These are phyloP conservation scores for Solanum medicagineum DNA, from an alignment of 257 asterid genomes.

Conservation along the genomic window DNA sequence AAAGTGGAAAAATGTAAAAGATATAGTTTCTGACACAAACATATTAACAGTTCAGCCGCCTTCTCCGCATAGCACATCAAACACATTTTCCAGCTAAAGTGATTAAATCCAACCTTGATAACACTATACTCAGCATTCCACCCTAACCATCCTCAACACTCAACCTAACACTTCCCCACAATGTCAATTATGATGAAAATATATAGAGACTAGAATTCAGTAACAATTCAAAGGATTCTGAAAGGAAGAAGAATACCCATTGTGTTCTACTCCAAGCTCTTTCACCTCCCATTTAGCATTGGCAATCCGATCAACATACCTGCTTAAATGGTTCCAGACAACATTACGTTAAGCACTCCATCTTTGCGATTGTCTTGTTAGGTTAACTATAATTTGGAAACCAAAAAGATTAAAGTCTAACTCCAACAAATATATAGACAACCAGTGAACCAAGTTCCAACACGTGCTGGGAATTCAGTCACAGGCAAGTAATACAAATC, in stretches of 20 bases:
- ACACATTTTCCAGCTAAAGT: background rate
- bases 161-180: background rate
- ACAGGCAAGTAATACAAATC: background rate
- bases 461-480: background rate
- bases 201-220: background rate
- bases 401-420: background rate
- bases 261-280: constrained; percentile 96
- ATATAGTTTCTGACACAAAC: background rate
- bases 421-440: background rate
- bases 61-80: background rate
- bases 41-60: background rate
- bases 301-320: constrained; percentile 90
- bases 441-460: background rate
- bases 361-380: background rate
- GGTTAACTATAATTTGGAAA: background rate
- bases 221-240: background rate
- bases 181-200: background rate
- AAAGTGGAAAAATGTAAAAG: background rate
- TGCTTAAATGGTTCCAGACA: constrained; percentile 30
- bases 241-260: constrained; percentile 44
- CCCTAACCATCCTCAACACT: background rate
- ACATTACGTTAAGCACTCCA: background rate
- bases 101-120: background rate
- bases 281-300: constrained; percentile 96
- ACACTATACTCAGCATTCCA: background rate